A percentile compares a stretch with the other conserved stretches of the same genome.
Evolutionary conservation across 1,284 basidiomycete genomes (phyloP).

Genomic region (Puccinia novopanici): DNA sequence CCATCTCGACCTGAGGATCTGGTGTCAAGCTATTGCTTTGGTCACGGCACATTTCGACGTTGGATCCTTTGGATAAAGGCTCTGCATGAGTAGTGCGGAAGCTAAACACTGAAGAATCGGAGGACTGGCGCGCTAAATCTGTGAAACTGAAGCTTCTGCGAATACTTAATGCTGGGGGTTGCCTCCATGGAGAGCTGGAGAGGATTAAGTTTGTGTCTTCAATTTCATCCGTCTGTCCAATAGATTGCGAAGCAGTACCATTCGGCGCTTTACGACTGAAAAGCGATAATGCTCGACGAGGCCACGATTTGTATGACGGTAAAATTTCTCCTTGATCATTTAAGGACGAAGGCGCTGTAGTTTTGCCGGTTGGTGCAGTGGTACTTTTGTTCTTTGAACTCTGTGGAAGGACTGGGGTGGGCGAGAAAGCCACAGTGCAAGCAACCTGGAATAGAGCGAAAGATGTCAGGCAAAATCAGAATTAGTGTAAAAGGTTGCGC

Average conservation of each 20-base stretch:
- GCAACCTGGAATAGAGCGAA: neutral
- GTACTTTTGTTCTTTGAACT: neutral
- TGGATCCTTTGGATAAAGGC: neutral
- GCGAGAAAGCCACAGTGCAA: constrained; percentile 14
- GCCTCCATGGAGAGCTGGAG: neutral
- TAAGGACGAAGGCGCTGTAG: no score
- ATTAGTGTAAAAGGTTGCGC: no score
- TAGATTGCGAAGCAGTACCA: neutral
- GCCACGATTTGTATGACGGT: no score
- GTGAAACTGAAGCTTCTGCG: neutral
- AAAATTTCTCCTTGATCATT: no score
- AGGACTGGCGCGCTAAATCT: neutral
- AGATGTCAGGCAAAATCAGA: neutral
- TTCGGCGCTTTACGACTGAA: no score
- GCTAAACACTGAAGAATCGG: constrained; percentile 8
- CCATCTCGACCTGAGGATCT: neutral
- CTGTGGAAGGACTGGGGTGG: neutral
- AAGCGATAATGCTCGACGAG: no score
- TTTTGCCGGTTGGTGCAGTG: neutral
- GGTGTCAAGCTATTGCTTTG: neutral
- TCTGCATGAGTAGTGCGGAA: neutral
- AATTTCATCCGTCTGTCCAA: no score
- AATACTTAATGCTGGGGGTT: neutral
- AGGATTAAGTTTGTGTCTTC: neutral
- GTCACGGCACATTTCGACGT: neutral